These are phyloP conservation scores for Ophiostoma himal-ulmi DNA, from an alignment of 2,329 filamentous ascomycete species.

Conservation along the genomic window DNA sequence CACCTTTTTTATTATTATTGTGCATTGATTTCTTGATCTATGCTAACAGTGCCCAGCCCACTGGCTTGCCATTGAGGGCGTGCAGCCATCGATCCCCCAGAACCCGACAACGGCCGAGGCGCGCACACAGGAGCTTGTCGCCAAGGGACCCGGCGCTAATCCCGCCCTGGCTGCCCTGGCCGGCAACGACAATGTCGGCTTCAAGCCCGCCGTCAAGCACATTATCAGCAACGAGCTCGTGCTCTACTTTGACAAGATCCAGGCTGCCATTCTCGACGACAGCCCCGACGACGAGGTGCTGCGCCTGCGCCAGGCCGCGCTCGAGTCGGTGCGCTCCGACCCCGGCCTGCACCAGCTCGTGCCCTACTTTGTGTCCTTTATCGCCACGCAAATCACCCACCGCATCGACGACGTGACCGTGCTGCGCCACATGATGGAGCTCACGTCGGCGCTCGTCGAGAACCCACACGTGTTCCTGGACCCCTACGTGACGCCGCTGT, in stretches of 20 bases:
- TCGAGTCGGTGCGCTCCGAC: conserved; percentile 80
- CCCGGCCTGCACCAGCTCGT: conserved; percentile 91
- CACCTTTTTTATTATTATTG: too few relatives aligned
- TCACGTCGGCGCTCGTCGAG: conserved; percentile 75
- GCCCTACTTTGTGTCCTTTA: conserved; percentile 94
- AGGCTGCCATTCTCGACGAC: conserved; percentile 80
- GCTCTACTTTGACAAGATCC: conserved; percentile 94
- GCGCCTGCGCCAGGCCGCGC: conserved; percentile 71
- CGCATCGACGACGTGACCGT: conserved; percentile 84
- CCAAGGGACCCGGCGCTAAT: conserved; percentile 85
- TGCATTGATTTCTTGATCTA: neutral
- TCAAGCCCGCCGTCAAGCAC: conserved; percentile 92
- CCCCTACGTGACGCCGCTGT: conserved; percentile 59
- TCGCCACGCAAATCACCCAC: conserved; percentile 93
- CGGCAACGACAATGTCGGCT: conserved; percentile 66
- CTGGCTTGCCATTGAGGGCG: conserved; percentile 95
- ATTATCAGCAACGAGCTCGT: conserved; percentile 93
- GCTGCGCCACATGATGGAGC: conserved; percentile 85
- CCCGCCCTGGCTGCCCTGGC: conserved; percentile 70
- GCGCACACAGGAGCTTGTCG: conserved; percentile 74
- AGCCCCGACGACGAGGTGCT: conserved; percentile 70
- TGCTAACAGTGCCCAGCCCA: conserved; percentile 65
- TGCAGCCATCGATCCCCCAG: conserved; percentile 92
- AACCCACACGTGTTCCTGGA: conserved; percentile 74
- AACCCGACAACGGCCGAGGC: conserved; percentile 86